Evolutionary conservation across 2,329 filamentous ascomycete genomes (phyloP).

Genomic region (Pyrenophora graminea): DNA sequence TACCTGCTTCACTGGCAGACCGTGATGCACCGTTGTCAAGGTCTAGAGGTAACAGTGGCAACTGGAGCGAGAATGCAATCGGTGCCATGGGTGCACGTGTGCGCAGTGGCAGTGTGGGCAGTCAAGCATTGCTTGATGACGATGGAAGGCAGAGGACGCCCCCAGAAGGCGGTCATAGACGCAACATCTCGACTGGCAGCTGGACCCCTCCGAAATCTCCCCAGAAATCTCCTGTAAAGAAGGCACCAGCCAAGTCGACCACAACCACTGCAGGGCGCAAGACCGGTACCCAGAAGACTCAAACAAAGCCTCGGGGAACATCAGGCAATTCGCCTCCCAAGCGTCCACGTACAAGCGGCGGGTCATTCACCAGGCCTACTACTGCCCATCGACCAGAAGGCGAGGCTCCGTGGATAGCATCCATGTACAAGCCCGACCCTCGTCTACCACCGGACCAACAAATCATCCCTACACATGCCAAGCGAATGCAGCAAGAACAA

Average conservation of each 20-base stretch:
- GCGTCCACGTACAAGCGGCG: slow-evolving; percentile 66
- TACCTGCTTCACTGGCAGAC: slow-evolving; percentile 72
- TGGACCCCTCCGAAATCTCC: slow-evolving; percentile 38
- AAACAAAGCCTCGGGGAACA: slow-evolving; percentile 43
- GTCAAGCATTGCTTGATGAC: slow-evolving; percentile 56
- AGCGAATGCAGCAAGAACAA: slow-evolving; percentile 87
- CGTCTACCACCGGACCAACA: slow-evolving; percentile 93
- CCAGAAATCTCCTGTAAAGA: slow-evolving; percentile 46
- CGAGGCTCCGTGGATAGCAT: slow-evolving; percentile 92
- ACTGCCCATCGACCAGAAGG: slow-evolving; percentile 82
- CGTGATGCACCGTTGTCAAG: slow-evolving; percentile 71
- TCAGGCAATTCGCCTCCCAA: slow-evolving; percentile 50
- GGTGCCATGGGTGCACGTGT: slow-evolving; percentile 66
- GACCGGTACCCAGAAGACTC: slow-evolving; percentile 32
- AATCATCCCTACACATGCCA: slow-evolving; percentile 90
- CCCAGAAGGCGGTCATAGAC: slow-evolving; percentile 25
- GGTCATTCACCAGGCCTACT: slow-evolving; percentile 55
- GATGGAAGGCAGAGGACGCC: slow-evolving; percentile 28
- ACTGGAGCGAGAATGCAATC: slow-evolving; percentile 63
- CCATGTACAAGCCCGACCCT: slow-evolving; percentile 94
- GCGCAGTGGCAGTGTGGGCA: slow-evolving; percentile 70
- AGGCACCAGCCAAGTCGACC: slow-evolving; percentile 43
- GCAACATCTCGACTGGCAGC: slow-evolving; percentile 29
- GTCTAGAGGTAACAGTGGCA: slow-evolving; percentile 59
- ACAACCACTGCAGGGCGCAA: slow-evolving; percentile 44